These are phyloP conservation scores for Telopea speciosissima DNA, from an alignment of 177 flowering plant species.

Conservation along the genomic window DNA sequence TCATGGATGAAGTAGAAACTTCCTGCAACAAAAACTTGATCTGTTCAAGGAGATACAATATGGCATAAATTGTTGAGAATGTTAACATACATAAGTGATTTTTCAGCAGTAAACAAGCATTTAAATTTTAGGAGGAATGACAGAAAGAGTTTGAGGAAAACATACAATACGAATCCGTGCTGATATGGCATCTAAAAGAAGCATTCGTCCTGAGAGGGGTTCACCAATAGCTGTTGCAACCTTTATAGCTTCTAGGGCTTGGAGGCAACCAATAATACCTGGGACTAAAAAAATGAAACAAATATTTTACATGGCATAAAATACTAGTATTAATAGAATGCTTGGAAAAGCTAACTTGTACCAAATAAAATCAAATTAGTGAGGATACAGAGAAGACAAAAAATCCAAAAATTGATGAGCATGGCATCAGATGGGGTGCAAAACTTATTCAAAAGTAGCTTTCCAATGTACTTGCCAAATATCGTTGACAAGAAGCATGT, in stretches of 20 bases:
- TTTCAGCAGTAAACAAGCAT: not conserved
- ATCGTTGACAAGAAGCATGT: too few species aligned
- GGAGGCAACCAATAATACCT: constrained; percentile 93
- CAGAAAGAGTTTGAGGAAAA: constrained; percentile 3
- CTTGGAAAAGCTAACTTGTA: too few species aligned
- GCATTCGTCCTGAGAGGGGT: constrained; percentile 87
- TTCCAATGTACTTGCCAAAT: too few species aligned
- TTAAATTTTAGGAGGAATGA: not conserved
- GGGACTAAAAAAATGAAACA: constrained; percentile 50
- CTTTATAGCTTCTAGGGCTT: constrained; percentile 97
- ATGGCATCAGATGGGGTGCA: too few species aligned
- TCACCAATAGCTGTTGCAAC: constrained; percentile 82
- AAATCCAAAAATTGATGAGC: too few species aligned
- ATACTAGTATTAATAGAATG: not conserved
- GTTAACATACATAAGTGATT: not conserved
- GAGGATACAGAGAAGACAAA: too few species aligned
- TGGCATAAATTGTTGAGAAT: not conserved
- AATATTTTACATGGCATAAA: not conserved
- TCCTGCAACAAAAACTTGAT: not conserved
- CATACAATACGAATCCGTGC: constrained; percentile 70
- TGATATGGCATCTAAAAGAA: constrained; percentile 81
- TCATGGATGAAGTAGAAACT: not conserved
- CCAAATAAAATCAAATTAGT: too few species aligned
- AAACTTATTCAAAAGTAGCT: too few species aligned
- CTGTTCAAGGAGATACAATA: too few species aligned